Evolutionary conservation across 116 monocot genomes (phyloP), one percentile per base, ranked within the genome.

Genomic region (Cymodocea nodosa): DNA sequence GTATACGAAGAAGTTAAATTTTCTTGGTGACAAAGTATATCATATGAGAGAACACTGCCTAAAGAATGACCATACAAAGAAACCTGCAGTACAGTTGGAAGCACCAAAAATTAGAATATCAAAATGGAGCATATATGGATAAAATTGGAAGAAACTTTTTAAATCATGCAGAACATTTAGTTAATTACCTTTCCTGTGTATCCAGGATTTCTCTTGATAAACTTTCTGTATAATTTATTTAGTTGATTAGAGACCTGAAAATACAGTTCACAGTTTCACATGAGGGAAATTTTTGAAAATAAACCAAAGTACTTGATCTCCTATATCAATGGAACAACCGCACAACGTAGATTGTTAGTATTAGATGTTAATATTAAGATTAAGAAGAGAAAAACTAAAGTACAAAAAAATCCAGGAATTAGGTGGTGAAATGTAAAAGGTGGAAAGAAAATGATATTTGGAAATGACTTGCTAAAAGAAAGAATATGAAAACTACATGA

Each of bases 61-160:
- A 97, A 79, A 30, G 97, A 97, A 71, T 97, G 97, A n/a, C 83
- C 97, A 85, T 97, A 91, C 70, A 97, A 56, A 11, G 97, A 97
- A 80, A 97, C 87, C 92, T 92, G 85, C 35, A 81, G 35, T 70
- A 68, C 23, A 67, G 25, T 63, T 49, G 64, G 57, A 37, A 62
- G 0, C 4, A 39, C 15, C 35, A 11, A 16, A 6, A 60, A 19
- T 64, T 22, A 50, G 50, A 64, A 64, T 50, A 44, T 20, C 19
- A 9, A 49, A 25, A 13, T 23, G 51, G 36, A 60, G 60, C 8
- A 11, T 60, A 34, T 7, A 60, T 6, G 34, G 18, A 10, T 64
- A 50, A 24, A 16, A 50, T 7, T 24, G 23, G 0, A 64, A 64
- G 64, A 64, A 51, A 51, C 14, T 50, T 20, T 23, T 50, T 22